Evolutionary conservation across 2,329 filamentous ascomycete genomes (phyloP).

Genomic region (Xylariomycetidae sp.): DNA sequence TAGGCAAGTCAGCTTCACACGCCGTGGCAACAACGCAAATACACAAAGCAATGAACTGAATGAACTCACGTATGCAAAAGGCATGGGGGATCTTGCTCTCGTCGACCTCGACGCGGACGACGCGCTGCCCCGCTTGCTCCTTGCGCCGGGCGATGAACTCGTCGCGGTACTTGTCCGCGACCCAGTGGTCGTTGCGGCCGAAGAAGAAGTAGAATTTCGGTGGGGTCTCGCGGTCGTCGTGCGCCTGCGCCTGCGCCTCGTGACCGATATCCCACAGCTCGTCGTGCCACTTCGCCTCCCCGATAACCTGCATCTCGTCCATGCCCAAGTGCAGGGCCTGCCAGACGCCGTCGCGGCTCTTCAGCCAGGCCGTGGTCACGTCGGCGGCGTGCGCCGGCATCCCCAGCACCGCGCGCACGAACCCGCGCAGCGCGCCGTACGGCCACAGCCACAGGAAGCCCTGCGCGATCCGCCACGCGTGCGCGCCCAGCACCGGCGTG

Average conservation of each 20-base stretch:
- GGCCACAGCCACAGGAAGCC: conserved; percentile 38
- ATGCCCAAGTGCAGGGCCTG: conserved; percentile 54
- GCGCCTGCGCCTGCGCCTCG: conserved; percentile 19
- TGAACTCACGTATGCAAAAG: conserved; percentile 49
- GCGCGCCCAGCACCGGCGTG: conserved; percentile 34
- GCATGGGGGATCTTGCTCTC: conserved; percentile 52
- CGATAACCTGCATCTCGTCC: conserved; percentile 55
- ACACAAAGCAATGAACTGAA: no score
- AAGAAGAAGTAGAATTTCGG: conserved; percentile 56
- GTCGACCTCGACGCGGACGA: conserved; percentile 48
- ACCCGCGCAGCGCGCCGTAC: conserved; percentile 30
- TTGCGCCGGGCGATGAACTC: conserved; percentile 41
- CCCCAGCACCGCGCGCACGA: conserved; percentile 38
- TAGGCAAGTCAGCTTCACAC: neutral
- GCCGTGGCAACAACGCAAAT: neutral
- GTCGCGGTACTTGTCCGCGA: conserved; percentile 49
- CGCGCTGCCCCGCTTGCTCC: conserved; percentile 33
- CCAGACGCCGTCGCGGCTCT: conserved; percentile 50
- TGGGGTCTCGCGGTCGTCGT: conserved; percentile 23
- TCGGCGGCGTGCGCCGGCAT: conserved; percentile 43
- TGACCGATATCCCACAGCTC: conserved; percentile 49
- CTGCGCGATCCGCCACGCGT: conserved; percentile 35
- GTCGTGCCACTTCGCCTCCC: conserved; percentile 52
- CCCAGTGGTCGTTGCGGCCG: conserved; percentile 56
- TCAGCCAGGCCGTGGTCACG: conserved; percentile 48